Base-by-base conservation (phyloP, 139 green algal genomes). In the Pseudopediastrum boryanum region DNA sequence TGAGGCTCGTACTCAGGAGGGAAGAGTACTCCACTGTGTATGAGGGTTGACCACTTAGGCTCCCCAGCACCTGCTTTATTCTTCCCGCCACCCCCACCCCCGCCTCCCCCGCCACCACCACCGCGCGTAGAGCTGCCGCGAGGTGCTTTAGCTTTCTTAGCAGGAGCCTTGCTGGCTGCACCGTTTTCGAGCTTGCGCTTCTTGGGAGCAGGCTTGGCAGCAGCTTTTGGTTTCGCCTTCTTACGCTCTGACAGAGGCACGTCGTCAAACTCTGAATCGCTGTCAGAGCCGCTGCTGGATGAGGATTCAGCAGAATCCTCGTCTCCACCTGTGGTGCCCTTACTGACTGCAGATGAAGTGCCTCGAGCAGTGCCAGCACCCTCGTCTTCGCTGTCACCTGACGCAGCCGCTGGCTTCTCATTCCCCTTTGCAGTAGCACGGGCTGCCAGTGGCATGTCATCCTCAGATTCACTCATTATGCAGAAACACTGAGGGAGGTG, bases 21-120 rank as follows among this genome's bases (percentile, higher is more conserved):
- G 86, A 99, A 99, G 36, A 98, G 87, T 71, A 99, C 96, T 27
- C 97, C 97, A 7, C 70, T 66, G 83, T 99, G 95, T 51, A 88
- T 75, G 41, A 99, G 84, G 2, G 89, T 98, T 0, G 81, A 87
- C 96, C 96, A 99, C 87, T 94, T 96, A 9, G 54, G 7, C 35
- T 85, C 46, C 8, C 71, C 31, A 10, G 41, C 25, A 7, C 59
- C 69, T 39, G 19, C 39, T 13, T 66, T 66, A 21, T 35, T 51
- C 35, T 35, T 51, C 25, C 38, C 65, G 25, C 25, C 19, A 25
- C 19, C 19, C 25, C 39, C 62, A 16, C 33, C 10, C 9, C 33
- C 4, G 29, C 71, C 36, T 58, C 42, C 58, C 33, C 35, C 13
- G 48, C 52, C 12, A 38, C 27, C 35, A 38, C 19, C 16, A 35